Base-by-base conservation (phyloP, 495 filamentous ascomycete species). In the Penicillium psychrofluorescens region DNA sequence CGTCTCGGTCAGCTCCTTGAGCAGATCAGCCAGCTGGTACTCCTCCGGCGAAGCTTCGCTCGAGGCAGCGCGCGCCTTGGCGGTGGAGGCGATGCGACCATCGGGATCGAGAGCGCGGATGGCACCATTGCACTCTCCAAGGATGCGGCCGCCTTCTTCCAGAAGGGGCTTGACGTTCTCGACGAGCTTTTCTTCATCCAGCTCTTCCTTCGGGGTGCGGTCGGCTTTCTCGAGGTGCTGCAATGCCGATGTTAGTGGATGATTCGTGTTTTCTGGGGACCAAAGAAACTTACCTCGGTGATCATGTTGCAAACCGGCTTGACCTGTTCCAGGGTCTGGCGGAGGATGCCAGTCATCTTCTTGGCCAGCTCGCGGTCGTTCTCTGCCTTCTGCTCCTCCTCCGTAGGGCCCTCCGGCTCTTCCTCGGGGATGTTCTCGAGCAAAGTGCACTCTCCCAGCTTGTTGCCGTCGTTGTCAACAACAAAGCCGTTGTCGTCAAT, bases 21-120 rank as follows among this genome's bases (percentile, higher is more conserved):
- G 77, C 11, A 80, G 62, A 28, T 95, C 88, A 4, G 90, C 90
- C 11, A 96, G 79, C 14, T 77, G 77, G 45, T 94, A 85, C 63
- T 96, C 89, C 59, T 95, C 88, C 0, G 87, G 83, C 0, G 85
- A 85, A 0, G 90, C 89, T 51, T 96, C 89, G 35, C 79, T 77
- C n/a, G 85, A 76, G 4, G 82, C 79, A 6, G 87, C 76, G 59
- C 85, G 87, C 55, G 85, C 80, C 71, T 94, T 91, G 32, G 90
- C 90, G 34, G 85, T 84, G n/a, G 85, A 79, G 11, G 85, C 78
- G 59, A 95, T 88, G 51, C 77, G 77, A 33, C 90, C 90, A 53
- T 95, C 88, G 4, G 90, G 90, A 50, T 96, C 90, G 8, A 95
- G 81, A 8, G 85, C 90, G 43, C 89, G 87, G 61, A 96, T 91